phyloP scores from a whole-genome alignment of 768 basidiomycete genomes.

The Phaeolepiota aurea region DNA sequence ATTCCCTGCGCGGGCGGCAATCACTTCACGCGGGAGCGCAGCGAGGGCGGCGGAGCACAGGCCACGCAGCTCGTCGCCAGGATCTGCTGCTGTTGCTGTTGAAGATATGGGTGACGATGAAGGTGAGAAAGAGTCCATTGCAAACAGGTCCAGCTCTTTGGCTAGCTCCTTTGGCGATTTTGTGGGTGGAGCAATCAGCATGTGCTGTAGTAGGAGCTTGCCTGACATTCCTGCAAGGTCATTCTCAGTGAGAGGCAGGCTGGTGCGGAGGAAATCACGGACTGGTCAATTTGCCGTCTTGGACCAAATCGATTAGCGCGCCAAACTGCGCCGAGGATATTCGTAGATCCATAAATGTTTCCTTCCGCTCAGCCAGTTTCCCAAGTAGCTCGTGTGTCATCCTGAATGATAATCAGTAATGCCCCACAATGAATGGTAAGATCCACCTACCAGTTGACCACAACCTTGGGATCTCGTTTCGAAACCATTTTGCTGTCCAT shows the following conservation, averaged over 20 bases:
- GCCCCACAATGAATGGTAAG: neutral
- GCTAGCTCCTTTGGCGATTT: conserved; percentile 35
- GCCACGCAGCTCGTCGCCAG: conserved; percentile 37
- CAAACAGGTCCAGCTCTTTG: conserved; percentile 36
- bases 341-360: conserved; percentile 48
- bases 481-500: conserved; percentile 4
- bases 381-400: conserved; percentile 84
- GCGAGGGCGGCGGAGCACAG: conserved; percentile 61
- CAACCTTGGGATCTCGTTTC: conserved; percentile 56
- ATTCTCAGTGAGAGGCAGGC: neutral
- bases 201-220: conserved; percentile 65
- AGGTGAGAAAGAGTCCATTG: conserved; percentile 18
- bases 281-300: conserved; percentile 64
- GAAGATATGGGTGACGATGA: conserved; percentile 7
- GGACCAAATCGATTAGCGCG: conserved; percentile 70
- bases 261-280: conserved; percentile 6
- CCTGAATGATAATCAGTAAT: conserved; percentile 34
- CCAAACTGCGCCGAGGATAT: conserved; percentile 61
- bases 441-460: conserved; percentile 72
- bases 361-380: conserved; percentile 52
- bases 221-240: conserved; percentile 59
- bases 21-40: conserved; percentile 58
- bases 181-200: conserved; percentile 41
- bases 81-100: conserved; percentile 13
- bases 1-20: conserved; percentile 60